Evolutionary conservation across 1,139 yeast genomes (phyloP), one percentile per base, ranked within the genome.

Genomic region (Neolecta irregularis): DNA sequence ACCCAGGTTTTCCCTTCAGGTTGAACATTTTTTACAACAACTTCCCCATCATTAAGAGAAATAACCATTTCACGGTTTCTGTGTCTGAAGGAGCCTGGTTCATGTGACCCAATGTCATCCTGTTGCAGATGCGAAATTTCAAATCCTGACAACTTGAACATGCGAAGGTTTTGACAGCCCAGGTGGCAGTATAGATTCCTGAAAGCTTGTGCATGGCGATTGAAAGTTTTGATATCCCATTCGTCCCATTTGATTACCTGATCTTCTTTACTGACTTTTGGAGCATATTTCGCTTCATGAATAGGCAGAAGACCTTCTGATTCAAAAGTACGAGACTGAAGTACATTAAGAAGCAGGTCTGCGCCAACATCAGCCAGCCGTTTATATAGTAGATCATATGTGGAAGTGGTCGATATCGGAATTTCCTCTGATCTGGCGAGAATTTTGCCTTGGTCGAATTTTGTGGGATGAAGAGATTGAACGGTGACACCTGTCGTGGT

Each of bases 391-490:
- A 33, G 19, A 8, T n/a, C 19, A 17, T 30, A 28, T 3, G 41
- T 44, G 13, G 34, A 45, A 24, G 26, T 21, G 6, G 25, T 34
- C 7, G 28, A 15, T 3, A 47, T 17, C 5, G 19, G 6, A 8
- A 41, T 26, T 54, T 40, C 61, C 1, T 52, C 52, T 1, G 78
- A 64, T 45, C 76, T 91, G n/a, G 62, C 53, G 1, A 88, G 51
- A 0, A 88, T 66, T 5, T 64, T 61, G 1, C 99, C 99, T 30
- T 60, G 64, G 48, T 88, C 99, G 48, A 88, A 88, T 49, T 74
- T 66, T 1, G 76, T 67, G 0, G 95, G 94, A 51, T 88, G 94
- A 13, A 88, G 55, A 0, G 93, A 79, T 53, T 88, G 99, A 0
- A 91, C 67, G 0, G 95, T 70, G 7, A 81, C 93, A 0, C 98